These are phyloP conservation scores for Ascochyta rabiei DNA, from an alignment of 2,329 filamentous ascomycete genomes.

Conservation along the genomic window DNA sequence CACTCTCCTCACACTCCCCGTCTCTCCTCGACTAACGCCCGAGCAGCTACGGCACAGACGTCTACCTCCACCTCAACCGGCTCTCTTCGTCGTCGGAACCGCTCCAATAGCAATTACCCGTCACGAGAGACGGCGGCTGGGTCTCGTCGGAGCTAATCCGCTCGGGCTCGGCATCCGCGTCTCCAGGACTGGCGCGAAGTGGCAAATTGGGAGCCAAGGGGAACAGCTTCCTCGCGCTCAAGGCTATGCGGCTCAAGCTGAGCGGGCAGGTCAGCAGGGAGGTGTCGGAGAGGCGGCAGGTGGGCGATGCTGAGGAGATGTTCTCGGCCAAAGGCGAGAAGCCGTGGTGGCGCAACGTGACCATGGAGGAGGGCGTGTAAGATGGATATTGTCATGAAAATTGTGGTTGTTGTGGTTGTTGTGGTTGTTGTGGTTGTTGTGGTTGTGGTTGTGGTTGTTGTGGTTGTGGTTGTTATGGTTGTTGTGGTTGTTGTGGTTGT, in stretches of 20 bases:
- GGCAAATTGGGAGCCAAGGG: slow-evolving; percentile 14
- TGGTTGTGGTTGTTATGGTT: too few relatives aligned
- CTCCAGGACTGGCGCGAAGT: slow-evolving; percentile 65
- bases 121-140: slow-evolving; percentile 76
- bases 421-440: too few relatives aligned
- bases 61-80: slow-evolving; percentile 96
- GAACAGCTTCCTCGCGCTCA: slow-evolving; percentile 51
- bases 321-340: slow-evolving; percentile 54
- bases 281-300: slow-evolving; percentile 85
- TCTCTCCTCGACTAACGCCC: neutral
- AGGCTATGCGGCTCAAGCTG: slow-evolving; percentile 71
- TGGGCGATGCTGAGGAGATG: slow-evolving; percentile 83
- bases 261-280: slow-evolving; percentile 63
- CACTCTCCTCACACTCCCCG: slow-evolving; percentile 28
- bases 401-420: neutral
- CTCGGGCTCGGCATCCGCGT: slow-evolving; percentile 20
- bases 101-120: slow-evolving; percentile 88
- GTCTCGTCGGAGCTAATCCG: slow-evolving; percentile 44
- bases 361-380: slow-evolving; percentile 57
- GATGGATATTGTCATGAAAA: neutral
- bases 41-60: slow-evolving; percentile 90
- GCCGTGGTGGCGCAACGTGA: slow-evolving; percentile 57
- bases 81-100: slow-evolving; percentile 95
- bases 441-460: too few relatives aligned
- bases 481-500: too few relatives aligned